Evolutionary conservation across 176 grass and related monocot species (phyloP), one percentile per base, ranked within the genome.

Genomic region (Chloris gayana): DNA sequence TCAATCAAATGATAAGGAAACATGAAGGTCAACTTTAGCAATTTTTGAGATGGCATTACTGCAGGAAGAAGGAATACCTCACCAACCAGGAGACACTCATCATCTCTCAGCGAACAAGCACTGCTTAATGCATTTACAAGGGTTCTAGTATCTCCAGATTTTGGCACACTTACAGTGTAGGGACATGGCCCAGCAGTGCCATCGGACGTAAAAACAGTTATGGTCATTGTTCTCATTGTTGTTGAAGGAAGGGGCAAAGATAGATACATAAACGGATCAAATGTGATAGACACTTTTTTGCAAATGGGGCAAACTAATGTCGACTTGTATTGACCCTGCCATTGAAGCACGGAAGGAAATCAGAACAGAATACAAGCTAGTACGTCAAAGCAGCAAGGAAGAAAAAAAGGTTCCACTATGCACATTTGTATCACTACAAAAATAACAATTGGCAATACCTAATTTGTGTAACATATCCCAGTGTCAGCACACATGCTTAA

Each of bases 241-340:
- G 82, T 89, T 87, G 95, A 81, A 79, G 95, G 92, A 80, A 95
- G 74, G 67, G 95, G 90, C 92, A 95, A 81, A 75, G 95, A 98
- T 26, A 98, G 79, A 74, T 95, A 98, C 95, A 98, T 98, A 63
- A 98, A 98, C 2, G 95, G 95, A 46, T 98, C 92, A 80, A 98
- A 98, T 74, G 88, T 98, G 70, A 95, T 64, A 45, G 95, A 98
- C 25, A 98, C 88, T 85, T 98, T 91, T 70, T 84, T 95, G 88
- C 95, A 95, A 83, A 87, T 50, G 9, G 92, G 95, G 67, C 92
- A 98, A 75, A 98, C 88, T 89, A 98, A 82, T 46, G 92, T 95
- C 38, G 88, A 98, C 78, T 95, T 98, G 85, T 95, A 98, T 74
- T 98, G 95, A 65, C 95, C 95, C 95, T 98, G 86, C 31, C 81